A percentile compares a stretch with the other conserved stretches of the same genome.
Conservation (phyloP, 1,139 yeast species). For the Zygosaccharomyces sapae region DNA sequence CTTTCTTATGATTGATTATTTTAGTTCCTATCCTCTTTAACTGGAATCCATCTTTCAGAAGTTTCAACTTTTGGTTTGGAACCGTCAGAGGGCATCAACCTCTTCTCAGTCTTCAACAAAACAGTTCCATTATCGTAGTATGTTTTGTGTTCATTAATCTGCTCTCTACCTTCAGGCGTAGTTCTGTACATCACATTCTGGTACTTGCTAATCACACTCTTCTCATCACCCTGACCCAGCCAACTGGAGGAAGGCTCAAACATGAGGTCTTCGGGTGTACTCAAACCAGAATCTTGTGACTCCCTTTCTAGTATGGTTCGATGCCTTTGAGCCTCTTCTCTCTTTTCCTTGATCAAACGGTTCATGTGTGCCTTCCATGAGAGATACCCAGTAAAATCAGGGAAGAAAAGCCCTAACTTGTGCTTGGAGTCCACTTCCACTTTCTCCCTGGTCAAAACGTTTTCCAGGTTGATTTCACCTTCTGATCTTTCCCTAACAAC, state of each 20-base stretch:
- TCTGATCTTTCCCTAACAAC: conserved; percentile 38
- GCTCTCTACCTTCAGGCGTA: conserved; percentile 53
- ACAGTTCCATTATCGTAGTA: conserved; percentile 67
- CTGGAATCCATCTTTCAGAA: conserved; percentile 21
- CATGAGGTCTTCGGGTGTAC: conserved; percentile 37
- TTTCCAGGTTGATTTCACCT: conserved; percentile 16
- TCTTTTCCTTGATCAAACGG: conserved; percentile 39
- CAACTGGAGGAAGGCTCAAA: conserved; percentile 5
- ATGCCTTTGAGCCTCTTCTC: conserved; percentile 25
- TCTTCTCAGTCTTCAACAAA: conserved; percentile 37
- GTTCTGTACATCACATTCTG: conserved; percentile 45
- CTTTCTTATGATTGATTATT: background rate
- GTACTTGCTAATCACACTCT: conserved; percentile 48
- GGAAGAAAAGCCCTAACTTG: conserved; percentile 48
- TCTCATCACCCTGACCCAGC: conserved; percentile 26
- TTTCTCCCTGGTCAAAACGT: conserved; percentile 51
- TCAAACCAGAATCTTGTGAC: conserved; percentile 22
- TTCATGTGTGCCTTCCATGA: conserved; percentile 58
- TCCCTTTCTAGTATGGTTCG: conserved; percentile 12
- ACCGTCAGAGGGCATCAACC: conserved; percentile 39
- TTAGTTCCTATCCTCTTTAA: conserved; percentile 14
- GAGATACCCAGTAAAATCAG: conserved; percentile 59
- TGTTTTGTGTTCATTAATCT: conserved; percentile 49
- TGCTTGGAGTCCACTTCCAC: conserved; percentile 40
- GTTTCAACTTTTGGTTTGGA: conserved; percentile 32